Percentiles rank a stretch among this genome's conserved stretches.
Conservation (phyloP, 179 eudicot species). For the Drosera spatulata region DNA sequence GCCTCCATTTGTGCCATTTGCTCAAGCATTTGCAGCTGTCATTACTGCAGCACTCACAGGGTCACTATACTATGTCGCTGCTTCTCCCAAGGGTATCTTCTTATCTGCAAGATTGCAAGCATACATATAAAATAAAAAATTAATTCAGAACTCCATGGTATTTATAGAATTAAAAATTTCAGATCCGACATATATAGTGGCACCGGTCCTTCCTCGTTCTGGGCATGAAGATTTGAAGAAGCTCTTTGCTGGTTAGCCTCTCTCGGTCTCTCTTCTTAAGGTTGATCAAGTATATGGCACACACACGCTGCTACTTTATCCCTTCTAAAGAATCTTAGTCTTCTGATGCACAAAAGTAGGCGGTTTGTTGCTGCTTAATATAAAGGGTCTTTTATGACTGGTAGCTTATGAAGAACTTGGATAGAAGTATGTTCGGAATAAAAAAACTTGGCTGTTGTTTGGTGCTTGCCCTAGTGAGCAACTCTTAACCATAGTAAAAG, state of each 20-base stretch:
- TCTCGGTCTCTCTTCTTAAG: neutral
- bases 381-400: too few relatives aligned
- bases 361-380: too few relatives aligned
- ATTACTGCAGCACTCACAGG: conserved; percentile 95
- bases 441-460: too few relatives aligned
- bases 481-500: too few relatives aligned
- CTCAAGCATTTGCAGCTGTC: conserved; percentile 97
- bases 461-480: too few relatives aligned
- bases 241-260: conserved; percentile 68
- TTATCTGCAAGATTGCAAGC: neutral
- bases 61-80: conserved; percentile 82
- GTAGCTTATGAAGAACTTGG: too few relatives aligned
- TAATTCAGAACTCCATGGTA: neutral
- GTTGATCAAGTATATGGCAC: neutral
- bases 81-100: conserved; percentile 81
- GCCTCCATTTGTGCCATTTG: conserved; percentile 95
- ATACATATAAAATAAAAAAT: neutral
- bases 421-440: too few relatives aligned
- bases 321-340: too few relatives aligned
- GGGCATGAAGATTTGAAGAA: conserved; percentile 73
- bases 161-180: conserved; percentile 11
- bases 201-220: conserved; percentile 73
- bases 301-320: neutral
- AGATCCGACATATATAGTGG: conserved; percentile 92
- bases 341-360: too few relatives aligned